Evolutionary conservation across 2,329 filamentous ascomycete genomes (phyloP).

Genomic region (Hymenoscyphus salicellus): DNA sequence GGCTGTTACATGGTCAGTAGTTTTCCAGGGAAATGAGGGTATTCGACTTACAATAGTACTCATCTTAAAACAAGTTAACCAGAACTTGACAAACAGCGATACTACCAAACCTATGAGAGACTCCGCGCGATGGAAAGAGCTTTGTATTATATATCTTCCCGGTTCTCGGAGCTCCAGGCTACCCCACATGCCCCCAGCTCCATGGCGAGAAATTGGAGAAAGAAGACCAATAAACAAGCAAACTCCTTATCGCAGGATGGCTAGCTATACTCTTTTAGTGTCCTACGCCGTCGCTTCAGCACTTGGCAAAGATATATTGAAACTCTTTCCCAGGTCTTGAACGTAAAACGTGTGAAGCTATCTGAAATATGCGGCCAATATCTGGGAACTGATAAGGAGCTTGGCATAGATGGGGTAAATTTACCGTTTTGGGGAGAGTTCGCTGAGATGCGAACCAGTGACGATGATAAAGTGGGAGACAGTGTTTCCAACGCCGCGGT

Average conservation of each 20-base stretch:
- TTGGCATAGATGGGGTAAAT: slow-evolving; percentile 5
- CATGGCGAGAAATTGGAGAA: background rate
- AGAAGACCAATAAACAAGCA: slow-evolving; percentile 2
- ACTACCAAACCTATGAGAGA: too few species aligned
- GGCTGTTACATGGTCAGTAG: slow-evolving; percentile 22
- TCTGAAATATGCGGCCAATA: background rate
- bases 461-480: background rate
- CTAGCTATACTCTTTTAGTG: background rate
- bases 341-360: background rate
- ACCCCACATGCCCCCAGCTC: background rate
- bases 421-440: background rate
- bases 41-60: slow-evolving; percentile 16
- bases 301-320: background rate
- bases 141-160: background rate
- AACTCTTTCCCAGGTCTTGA: background rate
- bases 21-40: background rate
- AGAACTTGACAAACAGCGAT: background rate
- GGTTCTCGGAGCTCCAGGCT: background rate
- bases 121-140: background rate
- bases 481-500: background rate
- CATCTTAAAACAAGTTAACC: slow-evolving; percentile 16
- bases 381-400: slow-evolving; percentile 4
- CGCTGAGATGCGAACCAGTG: background rate
- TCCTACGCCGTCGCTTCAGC: background rate
- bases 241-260: background rate